Evolutionary conservation across 2,329 filamentous ascomycete genomes (phyloP), one percentile per base, ranked within the genome.

Genomic region (Fusarium pseudocircinatum): DNA sequence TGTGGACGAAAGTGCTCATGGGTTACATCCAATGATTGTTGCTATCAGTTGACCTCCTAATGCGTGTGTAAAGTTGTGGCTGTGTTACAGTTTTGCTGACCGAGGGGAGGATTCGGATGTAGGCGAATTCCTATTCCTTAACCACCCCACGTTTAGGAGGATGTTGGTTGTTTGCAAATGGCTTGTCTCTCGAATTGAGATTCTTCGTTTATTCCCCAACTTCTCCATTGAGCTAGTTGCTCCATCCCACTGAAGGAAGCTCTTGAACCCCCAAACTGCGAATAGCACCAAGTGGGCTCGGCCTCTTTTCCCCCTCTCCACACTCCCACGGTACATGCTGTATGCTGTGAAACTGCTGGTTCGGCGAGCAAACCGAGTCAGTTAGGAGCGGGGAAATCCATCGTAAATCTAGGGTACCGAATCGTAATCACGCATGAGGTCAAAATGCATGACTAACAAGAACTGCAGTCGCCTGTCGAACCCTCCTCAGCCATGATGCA

Each of bases 401-500:
- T 57, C 43, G 54, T 47, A 36, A 44, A 59, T 42, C 47, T 60
- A 42, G 49, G 61, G 57, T 36, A 53, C 18, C 60, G 65, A 70
- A 47, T 60, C 61, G 67, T 58, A 42, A 66, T 75, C 73, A 76
- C 60, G 46, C 66, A 73, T 60, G 42, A 61, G 60, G 59, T 57
- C 42, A 50, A 49, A 73, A 73, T 63, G 57, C 65, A 66, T 74
- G 74, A 75, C 74, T 75, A 75, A 76, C 43, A 47, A 44, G 60
- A 70, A 73, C 63, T 66, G 43, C 46, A 26, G 46, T 39, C 47
- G 42, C 43, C 44, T 36, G 28, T 30, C 46, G 44, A 47, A 60
- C 37, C 59, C 39, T 52, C 59, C 61, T 50, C 42, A 60, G 26
- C 32, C 39, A 32, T 60, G 49, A 56, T 56, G 58, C 28, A 49